Evolutionary conservation across 2,329 filamentous ascomycete species (phyloP).

Genomic region (Allantophomopsis cytisporea): DNA sequence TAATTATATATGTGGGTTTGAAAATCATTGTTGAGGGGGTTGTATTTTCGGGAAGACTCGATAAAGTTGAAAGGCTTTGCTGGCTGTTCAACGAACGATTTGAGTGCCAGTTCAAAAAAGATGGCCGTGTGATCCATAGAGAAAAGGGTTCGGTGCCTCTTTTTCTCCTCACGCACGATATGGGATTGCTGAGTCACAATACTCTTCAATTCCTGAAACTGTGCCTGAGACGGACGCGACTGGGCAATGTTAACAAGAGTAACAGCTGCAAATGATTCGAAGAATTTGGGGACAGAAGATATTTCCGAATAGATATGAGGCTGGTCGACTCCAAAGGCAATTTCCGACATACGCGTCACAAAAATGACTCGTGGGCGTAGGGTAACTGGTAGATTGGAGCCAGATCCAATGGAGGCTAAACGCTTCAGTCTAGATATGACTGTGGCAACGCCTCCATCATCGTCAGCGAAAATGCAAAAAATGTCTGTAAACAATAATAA

Average conservation of each 20-base stretch:
- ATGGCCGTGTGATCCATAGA: conserved; percentile 6
- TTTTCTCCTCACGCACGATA: conserved; percentile 2
- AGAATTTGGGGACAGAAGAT: conserved; percentile 4
- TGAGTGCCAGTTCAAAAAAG: conserved; percentile 7
- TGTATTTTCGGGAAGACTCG: conserved; percentile 3
- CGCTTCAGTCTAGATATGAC: conserved; percentile 6
- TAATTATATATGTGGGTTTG: conserved; percentile 5
- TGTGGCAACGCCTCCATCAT: conserved; percentile 7
- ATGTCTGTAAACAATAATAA: conserved; percentile 12
- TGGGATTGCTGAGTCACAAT: conserved; percentile 5
- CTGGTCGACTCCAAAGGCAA: conserved; percentile 4
- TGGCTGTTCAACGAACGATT: conserved; percentile 2
- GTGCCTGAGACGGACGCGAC: background rate
- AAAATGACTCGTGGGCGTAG: conserved; percentile 6
- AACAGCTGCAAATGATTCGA: conserved; percentile 5
- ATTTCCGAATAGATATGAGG: conserved; percentile 4
- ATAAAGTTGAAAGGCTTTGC: conserved; percentile 8
- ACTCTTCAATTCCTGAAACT: conserved; percentile 3
- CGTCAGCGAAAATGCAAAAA: conserved; percentile 12
- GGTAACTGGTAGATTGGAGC: conserved; percentile 6
- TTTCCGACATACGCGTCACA: conserved; percentile 4
- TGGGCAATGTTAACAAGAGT: conserved; percentile 5
- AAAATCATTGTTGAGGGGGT: conserved; percentile 4
- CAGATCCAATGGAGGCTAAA: conserved; percentile 7
- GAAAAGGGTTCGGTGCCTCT: conserved; percentile 6